Evolutionary conservation across 352 stramenopile species (phyloP).

Genomic region (Pythium insidiosum): DNA sequence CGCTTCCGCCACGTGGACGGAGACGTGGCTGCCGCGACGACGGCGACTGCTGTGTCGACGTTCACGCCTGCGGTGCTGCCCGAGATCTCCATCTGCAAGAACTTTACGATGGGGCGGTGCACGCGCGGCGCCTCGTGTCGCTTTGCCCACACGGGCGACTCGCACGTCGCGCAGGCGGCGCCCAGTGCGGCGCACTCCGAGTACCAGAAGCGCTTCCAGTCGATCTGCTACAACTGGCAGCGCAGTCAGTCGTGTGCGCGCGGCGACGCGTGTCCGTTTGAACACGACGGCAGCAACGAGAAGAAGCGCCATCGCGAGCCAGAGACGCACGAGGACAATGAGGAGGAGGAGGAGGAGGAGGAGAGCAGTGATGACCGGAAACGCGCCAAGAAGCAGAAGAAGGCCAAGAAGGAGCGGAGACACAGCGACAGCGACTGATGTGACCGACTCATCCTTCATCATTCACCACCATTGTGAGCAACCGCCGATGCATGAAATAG

Average conservation of each 20-base stretch:
- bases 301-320: neutral
- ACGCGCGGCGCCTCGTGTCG: slow-evolving; percentile 17
- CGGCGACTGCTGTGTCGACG: neutral
- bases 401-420: slow-evolving; percentile 7
- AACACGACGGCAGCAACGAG: slow-evolving; percentile 11
- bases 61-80: slow-evolving; percentile 5
- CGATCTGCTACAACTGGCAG: slow-evolving; percentile 31
- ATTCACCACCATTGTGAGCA: too few species aligned
- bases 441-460: too few species aligned
- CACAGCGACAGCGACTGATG: too few species aligned
- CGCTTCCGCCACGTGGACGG: slow-evolving; percentile 2
- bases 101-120: slow-evolving; percentile 18
- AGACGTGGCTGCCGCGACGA: neutral
- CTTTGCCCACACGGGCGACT: slow-evolving; percentile 16
- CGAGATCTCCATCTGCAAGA: slow-evolving; percentile 18
- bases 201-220: slow-evolving; percentile 30
- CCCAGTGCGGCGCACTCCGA: slow-evolving; percentile 14
- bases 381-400: slow-evolving; percentile 2
- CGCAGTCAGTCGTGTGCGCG: slow-evolving; percentile 16
- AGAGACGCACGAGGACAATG: neutral
- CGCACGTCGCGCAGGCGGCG: neutral
- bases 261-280: slow-evolving; percentile 21
- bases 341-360: slow-evolving; percentile 5
- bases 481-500: too few species aligned
- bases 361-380: slow-evolving; percentile 1